These are phyloP conservation scores for Sindora glabra DNA, from an alignment of 306 rosid species.

Conservation along the genomic window DNA sequence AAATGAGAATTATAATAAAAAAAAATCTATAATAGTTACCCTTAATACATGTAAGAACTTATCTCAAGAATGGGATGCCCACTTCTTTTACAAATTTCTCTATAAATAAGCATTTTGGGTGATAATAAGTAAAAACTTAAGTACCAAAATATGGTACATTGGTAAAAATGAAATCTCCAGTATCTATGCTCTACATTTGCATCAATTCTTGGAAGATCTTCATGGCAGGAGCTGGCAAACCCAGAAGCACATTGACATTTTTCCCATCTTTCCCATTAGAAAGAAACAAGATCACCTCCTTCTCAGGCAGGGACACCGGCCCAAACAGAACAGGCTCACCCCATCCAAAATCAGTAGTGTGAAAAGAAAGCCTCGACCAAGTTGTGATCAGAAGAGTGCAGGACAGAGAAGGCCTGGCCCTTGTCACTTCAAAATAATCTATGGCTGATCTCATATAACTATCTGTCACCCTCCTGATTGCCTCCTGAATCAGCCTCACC, in stretches of 20 bases:
- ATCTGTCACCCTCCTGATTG: constrained; percentile 59
- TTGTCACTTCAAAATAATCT: constrained; percentile 78
- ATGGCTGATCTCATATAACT: constrained; percentile 82
- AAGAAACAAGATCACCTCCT: constrained; percentile 82
- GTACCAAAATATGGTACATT: too few species aligned
- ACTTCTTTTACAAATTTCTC: too few species aligned
- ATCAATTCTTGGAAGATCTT: constrained; percentile 58
- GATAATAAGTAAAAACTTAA: too few species aligned
- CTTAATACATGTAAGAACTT: too few species aligned
- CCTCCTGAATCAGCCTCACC: constrained; percentile 57
- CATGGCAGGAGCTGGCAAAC: constrained; percentile 89
- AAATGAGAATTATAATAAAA: too few species aligned
- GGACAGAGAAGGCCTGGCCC: constrained; percentile 80
- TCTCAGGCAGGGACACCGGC: constrained; percentile 86
- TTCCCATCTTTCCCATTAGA: constrained; percentile 71
- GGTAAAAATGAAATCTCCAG: too few species aligned
- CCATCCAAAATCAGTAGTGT: constrained; percentile 92
- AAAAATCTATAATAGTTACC: too few species aligned
- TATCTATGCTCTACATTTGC: too few species aligned
- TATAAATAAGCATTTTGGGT: too few species aligned
- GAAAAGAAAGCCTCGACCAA: constrained; percentile 81
- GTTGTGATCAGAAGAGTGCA: constrained; percentile 82
- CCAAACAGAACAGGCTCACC: constrained; percentile 87
- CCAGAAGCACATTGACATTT: constrained; percentile 72
- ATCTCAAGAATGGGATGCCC: too few species aligned